Base-by-base conservation (phyloP, 805 yeast genomes). In the Torulaspora maleeae region DNA sequence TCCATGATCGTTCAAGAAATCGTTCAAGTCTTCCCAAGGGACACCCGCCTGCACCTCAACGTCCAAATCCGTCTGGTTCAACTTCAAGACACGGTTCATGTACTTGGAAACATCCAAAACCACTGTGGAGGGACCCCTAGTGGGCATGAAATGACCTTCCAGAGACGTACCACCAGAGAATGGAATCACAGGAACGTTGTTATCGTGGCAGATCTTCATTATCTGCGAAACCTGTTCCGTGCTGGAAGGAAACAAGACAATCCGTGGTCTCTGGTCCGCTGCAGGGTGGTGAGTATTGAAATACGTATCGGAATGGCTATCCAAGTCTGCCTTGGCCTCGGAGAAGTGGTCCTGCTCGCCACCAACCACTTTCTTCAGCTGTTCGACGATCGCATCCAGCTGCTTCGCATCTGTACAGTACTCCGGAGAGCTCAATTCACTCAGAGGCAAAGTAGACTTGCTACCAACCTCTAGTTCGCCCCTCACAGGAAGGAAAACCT, bases 131-230 rank as follows among this genome's bases (percentile, higher is more conserved):
- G 86, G 84, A 4, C 76, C 71, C 55, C 89, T 71, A 0, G 89
- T 82, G 4, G 86, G 82, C 38, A 82, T 72, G 60, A 79, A 82
- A 58, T 86, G 89, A n/a, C 93, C 95, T 61, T 86, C 95, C 33
- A 86, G 67, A 0, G 91, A 82, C 0, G 93, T 80, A 25, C 87
- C 87, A 8, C 93, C 95, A 1, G 87, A 77, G 47, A 67, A 83
- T 1, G 93, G 89, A n/a, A 86, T 79, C 45, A 85, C 79, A 4
- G 95, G 91, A 3, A 86, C 73, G 29, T 63, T 67, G 57, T 78
- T 74, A 50, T 75, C 70, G 56, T 83, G 79, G 44, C 86, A 80
- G 5, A 83, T 67, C 53, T 78, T 79, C 67, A 84, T 66, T 10
- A 86, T 72, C 16, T 69, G 63, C 0, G 87, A 79, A 0, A 86